Evolutionary conservation across 2,329 filamentous ascomycete genomes (phyloP).

Genomic region (Fusarium pininemorale): DNA sequence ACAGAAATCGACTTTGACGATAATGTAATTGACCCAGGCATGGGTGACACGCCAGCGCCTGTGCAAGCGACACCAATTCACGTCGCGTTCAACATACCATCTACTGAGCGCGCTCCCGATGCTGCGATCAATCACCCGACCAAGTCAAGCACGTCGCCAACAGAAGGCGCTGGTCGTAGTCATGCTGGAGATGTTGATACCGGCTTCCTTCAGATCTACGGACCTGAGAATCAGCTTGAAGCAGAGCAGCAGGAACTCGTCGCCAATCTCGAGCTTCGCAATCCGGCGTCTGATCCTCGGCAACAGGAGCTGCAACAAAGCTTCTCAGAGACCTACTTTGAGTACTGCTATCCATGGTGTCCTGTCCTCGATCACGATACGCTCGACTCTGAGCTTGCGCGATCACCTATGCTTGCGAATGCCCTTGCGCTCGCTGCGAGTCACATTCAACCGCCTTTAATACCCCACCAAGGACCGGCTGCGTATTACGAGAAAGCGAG

Average conservation of each 20-base stretch:
- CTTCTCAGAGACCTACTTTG: slow-evolving; percentile 54
- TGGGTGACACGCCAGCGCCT: slow-evolving; percentile 5
- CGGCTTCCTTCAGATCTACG: slow-evolving; percentile 48
- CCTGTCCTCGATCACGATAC: slow-evolving; percentile 50
- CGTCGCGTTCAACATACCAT: not conserved
- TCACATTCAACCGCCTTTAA: slow-evolving; percentile 53
- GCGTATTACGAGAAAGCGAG: slow-evolving; percentile 52
- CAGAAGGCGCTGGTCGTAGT: slow-evolving; percentile 36
- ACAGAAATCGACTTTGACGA: not conserved
- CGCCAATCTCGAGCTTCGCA: slow-evolving; percentile 38
- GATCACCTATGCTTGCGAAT: slow-evolving; percentile 49
- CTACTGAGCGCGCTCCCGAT: not conserved
- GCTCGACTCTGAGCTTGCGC: slow-evolving; percentile 43
- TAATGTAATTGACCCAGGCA: not conserved
- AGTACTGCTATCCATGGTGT: slow-evolving; percentile 55
- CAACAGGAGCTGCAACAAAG: slow-evolving; percentile 48
- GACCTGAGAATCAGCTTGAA: slow-evolving; percentile 45
- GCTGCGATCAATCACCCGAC: not conserved
- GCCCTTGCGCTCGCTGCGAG: slow-evolving; percentile 52
- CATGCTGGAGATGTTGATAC: slow-evolving; percentile 48
- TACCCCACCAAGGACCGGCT: slow-evolving; percentile 50
- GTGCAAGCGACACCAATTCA: not conserved
- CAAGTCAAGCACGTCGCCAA: slow-evolving; percentile 30
- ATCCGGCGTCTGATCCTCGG: slow-evolving; percentile 22
- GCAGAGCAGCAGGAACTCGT: slow-evolving; percentile 44